These are phyloP conservation scores for Misopates orontium DNA, from an alignment of 257 asterid species.

Conservation along the genomic window DNA sequence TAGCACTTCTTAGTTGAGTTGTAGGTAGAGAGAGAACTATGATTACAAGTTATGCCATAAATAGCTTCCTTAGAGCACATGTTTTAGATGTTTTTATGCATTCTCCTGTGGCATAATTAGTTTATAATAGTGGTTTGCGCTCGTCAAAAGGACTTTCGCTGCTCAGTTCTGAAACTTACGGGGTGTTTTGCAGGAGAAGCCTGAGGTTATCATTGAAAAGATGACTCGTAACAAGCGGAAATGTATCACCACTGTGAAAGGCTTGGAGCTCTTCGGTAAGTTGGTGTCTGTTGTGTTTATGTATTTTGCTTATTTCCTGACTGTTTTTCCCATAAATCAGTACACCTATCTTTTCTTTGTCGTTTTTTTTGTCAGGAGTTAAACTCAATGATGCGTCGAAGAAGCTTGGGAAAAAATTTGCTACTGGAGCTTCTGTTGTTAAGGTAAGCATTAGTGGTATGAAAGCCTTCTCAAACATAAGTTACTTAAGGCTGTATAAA, in stretches of 20 bases:
- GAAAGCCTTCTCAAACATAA: conserved; percentile 9
- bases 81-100: not conserved
- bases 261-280: conserved; percentile 91
- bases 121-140: conserved; percentile 6
- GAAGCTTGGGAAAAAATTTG: conserved; percentile 96
- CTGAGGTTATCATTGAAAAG: conserved; percentile 90
- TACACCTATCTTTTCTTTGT: conserved; percentile 3
- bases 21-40: not conserved
- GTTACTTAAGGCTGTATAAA: not conserved
- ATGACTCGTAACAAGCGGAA: conserved; percentile 90
- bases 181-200: conserved; percentile 67
- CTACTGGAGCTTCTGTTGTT: conserved; percentile 97
- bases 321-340: conserved; percentile 12
- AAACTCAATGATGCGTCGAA: conserved; percentile 94
- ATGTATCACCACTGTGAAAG: conserved; percentile 95
- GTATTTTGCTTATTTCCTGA: conserved; percentile 12
- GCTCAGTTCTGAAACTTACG: conserved; percentile 16
- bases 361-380: conserved; percentile 57
- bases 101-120: not conserved
- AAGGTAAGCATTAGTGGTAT: conserved; percentile 49
- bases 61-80: not conserved
- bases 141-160: conserved; percentile 2
- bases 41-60: not conserved
- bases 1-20: not conserved
- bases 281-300: conserved; percentile 14